phyloP scores from a whole-genome alignment of 805 yeast species.

The Pichia occidentalis region DNA sequence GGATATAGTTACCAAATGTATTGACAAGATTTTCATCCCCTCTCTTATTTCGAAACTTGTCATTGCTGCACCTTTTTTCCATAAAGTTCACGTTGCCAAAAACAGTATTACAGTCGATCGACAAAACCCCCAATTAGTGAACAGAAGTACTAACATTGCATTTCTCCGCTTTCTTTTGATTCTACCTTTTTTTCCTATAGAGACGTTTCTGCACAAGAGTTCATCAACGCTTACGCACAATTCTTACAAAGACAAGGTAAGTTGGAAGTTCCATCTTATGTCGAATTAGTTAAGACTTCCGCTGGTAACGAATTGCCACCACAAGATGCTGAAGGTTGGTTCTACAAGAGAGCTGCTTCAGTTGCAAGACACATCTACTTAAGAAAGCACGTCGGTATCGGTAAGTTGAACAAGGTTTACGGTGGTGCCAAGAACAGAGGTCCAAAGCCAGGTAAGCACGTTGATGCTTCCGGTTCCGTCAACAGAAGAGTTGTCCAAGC shows the following conservation, averaged over 20 bases:
- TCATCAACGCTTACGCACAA: constrained; percentile 98
- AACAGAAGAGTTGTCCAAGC: constrained; percentile 98
- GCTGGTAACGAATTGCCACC: constrained; percentile 99
- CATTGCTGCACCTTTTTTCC: too few relatives aligned
- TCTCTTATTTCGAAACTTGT: too few relatives aligned
- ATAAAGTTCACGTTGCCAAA: too few relatives aligned
- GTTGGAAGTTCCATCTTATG: constrained; percentile 99
- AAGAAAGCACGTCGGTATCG: constrained; percentile 99
- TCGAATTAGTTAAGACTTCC: constrained; percentile 98
- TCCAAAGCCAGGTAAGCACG: constrained; percentile 96
- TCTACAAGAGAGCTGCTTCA: constrained; percentile 99
- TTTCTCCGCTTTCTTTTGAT: not conserved
- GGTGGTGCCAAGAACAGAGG: constrained; percentile 99
- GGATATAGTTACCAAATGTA: too few relatives aligned
- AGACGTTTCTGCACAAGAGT: constrained; percentile 99
- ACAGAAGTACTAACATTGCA: too few relatives aligned
- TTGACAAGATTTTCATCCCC: too few relatives aligned
- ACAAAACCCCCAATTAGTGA: too few relatives aligned
- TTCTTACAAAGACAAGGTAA: constrained; percentile 99
- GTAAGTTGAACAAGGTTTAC: constrained; percentile 97
- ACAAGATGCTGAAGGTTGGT: constrained; percentile 99
- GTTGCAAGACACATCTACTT: constrained; percentile 99
- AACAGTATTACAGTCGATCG: too few relatives aligned
- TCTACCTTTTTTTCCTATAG: constrained; percentile 37
- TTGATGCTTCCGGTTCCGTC: constrained; percentile 97